Evolutionary conservation across 768 basidiomycete genomes (phyloP).

Genomic region (Kwoniella europaea): DNA sequence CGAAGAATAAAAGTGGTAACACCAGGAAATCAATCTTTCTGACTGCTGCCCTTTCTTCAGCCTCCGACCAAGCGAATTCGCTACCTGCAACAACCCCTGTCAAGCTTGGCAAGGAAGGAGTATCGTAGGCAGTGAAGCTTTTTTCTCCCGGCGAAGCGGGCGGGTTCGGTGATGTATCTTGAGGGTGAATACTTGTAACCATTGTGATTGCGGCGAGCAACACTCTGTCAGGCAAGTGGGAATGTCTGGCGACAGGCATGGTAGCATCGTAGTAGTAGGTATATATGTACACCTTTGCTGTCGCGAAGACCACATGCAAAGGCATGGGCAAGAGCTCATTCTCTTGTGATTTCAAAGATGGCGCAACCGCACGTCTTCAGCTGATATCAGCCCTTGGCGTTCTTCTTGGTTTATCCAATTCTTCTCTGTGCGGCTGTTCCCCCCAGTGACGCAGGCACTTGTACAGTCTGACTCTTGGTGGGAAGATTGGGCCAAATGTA

Average conservation of each 20-base stretch:
- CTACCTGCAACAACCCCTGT: neutral
- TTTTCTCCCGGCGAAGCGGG: neutral
- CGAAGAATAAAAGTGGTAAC: constrained; percentile 37
- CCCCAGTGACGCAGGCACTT: no score
- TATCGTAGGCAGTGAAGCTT: neutral
- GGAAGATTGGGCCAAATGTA: neutral
- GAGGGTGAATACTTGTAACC: neutral
- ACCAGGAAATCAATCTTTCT: constrained; percentile 43
- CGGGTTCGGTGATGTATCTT: neutral
- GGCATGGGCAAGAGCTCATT: no score
- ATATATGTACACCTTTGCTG: no score
- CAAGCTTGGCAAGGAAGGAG: neutral
- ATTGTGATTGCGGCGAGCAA: neutral
- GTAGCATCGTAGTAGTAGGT: no score
- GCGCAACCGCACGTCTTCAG: constrained; percentile 3
- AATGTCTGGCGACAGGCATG: no score
- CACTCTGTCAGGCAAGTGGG: neutral
- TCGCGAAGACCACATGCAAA: no score
- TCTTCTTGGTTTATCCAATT: no score
- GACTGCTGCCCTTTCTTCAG: constrained; percentile 19
- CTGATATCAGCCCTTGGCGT: no score
- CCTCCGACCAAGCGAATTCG: constrained; percentile 19
- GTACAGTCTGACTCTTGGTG: no score
- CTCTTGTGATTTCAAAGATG: neutral
- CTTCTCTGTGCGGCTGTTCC: no score